Evolutionary conservation across 2,329 filamentous ascomycete species (phyloP).

Genomic region (Aspergillus tubingensis): DNA sequence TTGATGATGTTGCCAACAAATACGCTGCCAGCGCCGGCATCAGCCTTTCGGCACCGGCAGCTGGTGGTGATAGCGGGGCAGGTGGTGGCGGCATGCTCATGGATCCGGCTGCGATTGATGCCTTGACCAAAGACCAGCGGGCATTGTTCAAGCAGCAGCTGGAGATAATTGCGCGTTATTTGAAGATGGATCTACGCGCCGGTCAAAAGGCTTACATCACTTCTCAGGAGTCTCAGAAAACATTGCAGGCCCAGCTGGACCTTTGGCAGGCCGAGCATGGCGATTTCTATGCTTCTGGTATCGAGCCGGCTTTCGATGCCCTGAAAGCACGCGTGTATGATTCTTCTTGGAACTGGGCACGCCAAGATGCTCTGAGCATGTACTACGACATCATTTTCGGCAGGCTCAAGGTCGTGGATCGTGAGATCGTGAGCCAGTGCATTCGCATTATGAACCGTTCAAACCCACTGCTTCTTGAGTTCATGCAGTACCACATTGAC

Average conservation of each 20-base stretch:
- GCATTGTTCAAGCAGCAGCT: conserved; percentile 98
- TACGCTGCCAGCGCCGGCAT: conserved; percentile 84
- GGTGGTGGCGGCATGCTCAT: conserved; percentile 93
- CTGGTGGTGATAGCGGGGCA: conserved; percentile 71
- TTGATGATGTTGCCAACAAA: conserved; percentile 85
- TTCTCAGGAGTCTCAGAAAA: conserved; percentile 79
- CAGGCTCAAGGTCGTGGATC: conserved; percentile 85
- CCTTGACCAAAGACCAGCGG: conserved; percentile 93
- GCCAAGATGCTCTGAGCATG: conserved; percentile 96
- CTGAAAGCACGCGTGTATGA: conserved; percentile 96
- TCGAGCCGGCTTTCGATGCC: conserved; percentile 88
- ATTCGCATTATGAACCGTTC: conserved; percentile 99
- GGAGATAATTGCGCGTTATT: conserved; percentile 89
- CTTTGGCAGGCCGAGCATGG: conserved; percentile 95
- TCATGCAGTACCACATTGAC: conserved; percentile 99
- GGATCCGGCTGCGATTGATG: conserved; percentile 96
- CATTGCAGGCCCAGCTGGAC: conserved; percentile 90
- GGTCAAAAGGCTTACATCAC: conserved; percentile 90
- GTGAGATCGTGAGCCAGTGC: conserved; percentile 97
- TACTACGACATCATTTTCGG: conserved; percentile 99
- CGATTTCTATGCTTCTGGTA: conserved; percentile 92
- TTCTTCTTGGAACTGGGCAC: conserved; percentile 98
- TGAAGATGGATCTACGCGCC: conserved; percentile 95
- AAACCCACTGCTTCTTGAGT: conserved; percentile 91
- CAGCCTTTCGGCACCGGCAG: conserved; percentile 71